Percentiles rank a stretch among this genome's conserved stretches.
Evolutionary conservation across 2,329 filamentous ascomycete genomes (phyloP).

Genomic region (Aspergillus proliferans): DNA sequence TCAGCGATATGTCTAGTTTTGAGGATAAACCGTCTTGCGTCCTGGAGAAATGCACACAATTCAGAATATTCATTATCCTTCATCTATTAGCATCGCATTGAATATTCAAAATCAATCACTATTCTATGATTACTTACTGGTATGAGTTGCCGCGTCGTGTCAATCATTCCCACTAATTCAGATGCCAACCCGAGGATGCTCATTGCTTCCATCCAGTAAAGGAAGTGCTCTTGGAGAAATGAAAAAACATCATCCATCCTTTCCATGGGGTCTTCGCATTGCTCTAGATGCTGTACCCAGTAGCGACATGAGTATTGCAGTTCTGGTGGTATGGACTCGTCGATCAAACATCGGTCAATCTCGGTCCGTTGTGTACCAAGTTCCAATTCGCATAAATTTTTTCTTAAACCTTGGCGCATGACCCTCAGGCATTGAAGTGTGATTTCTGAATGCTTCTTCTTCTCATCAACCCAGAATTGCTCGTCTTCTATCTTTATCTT

Average conservation of each 20-base stretch:
- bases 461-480: conserved; percentile 29
- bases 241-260: conserved; percentile 3
- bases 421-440: conserved; percentile 19
- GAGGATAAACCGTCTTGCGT: conserved; percentile 27
- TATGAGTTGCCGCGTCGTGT: conserved; percentile 9
- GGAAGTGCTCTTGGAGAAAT: conserved; percentile 15
- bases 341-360: conserved; percentile 10
- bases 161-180: conserved; percentile 10
- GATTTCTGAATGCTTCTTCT: conserved; percentile 21
- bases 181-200: conserved; percentile 11
- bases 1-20: conserved; percentile 21
- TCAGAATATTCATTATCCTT: conserved; percentile 5
- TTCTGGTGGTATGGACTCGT: conserved; percentile 10
- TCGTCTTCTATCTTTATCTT: too few relatives aligned
- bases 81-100: background rate
- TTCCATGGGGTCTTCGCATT: conserved; percentile 4
- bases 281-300: conserved; percentile 16
- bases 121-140: conserved; percentile 4
- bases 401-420: conserved; percentile 7
- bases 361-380: conserved; percentile 2
- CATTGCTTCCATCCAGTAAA: conserved; percentile 23
- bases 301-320: too few relatives aligned
- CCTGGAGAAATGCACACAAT: conserved; percentile 19
- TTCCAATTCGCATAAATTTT: conserved; percentile 10
- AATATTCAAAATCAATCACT: background rate